Base-by-base conservation (phyloP, 1,284 basidiomycete species). In the Leccinum holopus region DNA sequence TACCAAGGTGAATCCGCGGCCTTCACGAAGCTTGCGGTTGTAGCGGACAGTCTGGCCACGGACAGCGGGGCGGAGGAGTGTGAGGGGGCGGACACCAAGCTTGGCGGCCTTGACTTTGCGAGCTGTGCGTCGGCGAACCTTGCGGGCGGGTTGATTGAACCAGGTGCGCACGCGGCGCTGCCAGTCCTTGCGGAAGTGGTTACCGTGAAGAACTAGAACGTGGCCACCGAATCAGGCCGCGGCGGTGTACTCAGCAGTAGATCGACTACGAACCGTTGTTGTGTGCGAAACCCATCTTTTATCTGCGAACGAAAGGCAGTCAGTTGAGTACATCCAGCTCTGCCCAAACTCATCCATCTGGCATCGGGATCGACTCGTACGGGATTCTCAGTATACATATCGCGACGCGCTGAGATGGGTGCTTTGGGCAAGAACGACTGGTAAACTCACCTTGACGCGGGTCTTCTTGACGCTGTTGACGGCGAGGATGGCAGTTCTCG, bases 151-250 rank as follows among this genome's bases (percentile, higher is more conserved):
- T 82, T 99, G 97, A 86, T 99, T 94, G 79, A 99, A 99, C 97
- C 96, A 96, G 76, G 93, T 97, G 80, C 91, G 91, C 75, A 97
- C 94, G 72, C 90, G 89, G 76, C 88, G 86, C 80, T 97, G 92
- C 95, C 95, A 97, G 81, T 97, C 95, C 90, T 99, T 99, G 83
- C 89, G 94, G 89, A 98, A 98, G 79, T 98, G 96, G 83, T 96
- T 96, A 77, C 82, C 85, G 81, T 87, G 94, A 79, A 95, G 92
- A 82, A 93, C 92, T 90, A 65, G 49, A 18, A 57, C 47, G 28
- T 47, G 21, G 18, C 35, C 47, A 18, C 25, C 54, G 61, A 33
- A 66, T 70, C 47, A 68, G 66, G 62, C 18, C 28, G 41, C 58
- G 63, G 41, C 37, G 55, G 64, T 51, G 41, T 4, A 14, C 11